Evolutionary conservation across 1,284 basidiomycete species (phyloP), one percentile per base, ranked within the genome.

Genomic region (Sphagnurus paluster): DNA sequence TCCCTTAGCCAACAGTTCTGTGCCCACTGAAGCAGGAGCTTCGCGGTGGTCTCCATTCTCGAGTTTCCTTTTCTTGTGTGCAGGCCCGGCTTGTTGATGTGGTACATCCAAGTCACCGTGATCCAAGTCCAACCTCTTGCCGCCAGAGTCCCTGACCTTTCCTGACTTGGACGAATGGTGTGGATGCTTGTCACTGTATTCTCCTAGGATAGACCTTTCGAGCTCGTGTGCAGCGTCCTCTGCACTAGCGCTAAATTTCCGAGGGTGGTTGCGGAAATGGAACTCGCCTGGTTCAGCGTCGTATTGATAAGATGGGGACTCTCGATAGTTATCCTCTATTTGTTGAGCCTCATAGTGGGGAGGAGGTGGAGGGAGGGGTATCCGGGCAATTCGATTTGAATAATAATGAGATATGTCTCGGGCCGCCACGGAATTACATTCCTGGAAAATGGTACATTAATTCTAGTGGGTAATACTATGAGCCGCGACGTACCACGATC

Each of bases 371-470:
- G 75, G 74, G 20, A 70, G 50, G 17, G 84, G 82, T 53, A 89
- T 83, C 32, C 72, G 77, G 32, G 82, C 74, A 46, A 90, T 78
- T 49, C 78, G 78, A 34, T 73, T 66, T 25, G 80, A 73, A 62
- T 90, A 90, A 46, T 79, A 74, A 56, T 78, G 80, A 3, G 86
- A 83, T 52, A 87, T 70, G 8, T 71, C 62, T 44, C 75, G 71
- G 1, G 84, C 84, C 21, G 81, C 80, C 7, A 68, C 65, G 17
- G 77, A 71, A 59, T 86, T 87, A 29, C 84, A 81, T 56, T 85
- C 82, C 87, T 90, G 51, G 9, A 56, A 21, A 36, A 36, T 9
- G 40, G 42, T 40, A n/a, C 42, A 39, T 29, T 13, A 46, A 34
- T 28, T 40, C 52, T 20, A 64, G 41, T 25, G 44, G 11, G n/a